Percentiles rank a stretch among this genome's conserved stretches.
These are phyloP conservation scores for Cladosporium austrohemisphaericum DNA, from an alignment of 2,329 filamentous ascomycete genomes.

Conservation along the genomic window DNA sequence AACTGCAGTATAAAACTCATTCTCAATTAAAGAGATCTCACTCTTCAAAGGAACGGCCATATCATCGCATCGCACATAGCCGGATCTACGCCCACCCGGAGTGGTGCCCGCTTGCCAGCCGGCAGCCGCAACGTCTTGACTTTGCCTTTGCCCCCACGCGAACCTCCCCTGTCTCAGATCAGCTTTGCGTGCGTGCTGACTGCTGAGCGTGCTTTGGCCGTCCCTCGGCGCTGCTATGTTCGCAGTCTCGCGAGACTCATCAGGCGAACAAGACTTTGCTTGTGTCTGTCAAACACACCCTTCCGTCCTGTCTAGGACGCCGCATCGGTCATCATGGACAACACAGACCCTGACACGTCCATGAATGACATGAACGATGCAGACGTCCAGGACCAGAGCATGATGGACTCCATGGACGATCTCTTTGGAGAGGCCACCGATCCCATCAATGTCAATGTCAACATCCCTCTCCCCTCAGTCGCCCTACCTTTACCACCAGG, in stretches of 20 bases:
- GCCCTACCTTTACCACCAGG: slow-evolving; percentile 50
- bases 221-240: background rate
- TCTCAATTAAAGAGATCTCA: too few species aligned
- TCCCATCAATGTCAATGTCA: slow-evolving; percentile 53
- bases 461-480: slow-evolving; percentile 49
- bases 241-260: background rate
- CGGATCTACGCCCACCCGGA: background rate
- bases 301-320: background rate
- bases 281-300: background rate
- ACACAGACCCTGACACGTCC: slow-evolving; percentile 4
- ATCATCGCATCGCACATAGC: background rate
- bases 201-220: background rate
- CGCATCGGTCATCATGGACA: slow-evolving; percentile 7
- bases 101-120: background rate
- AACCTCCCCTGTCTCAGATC: slow-evolving; percentile 11
- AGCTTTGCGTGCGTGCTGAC: background rate
- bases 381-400: slow-evolving; percentile 34
- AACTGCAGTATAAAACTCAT: too few species aligned
- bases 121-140: slow-evolving; percentile 10
- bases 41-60: too few species aligned
- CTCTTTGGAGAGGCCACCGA: slow-evolving; percentile 66
- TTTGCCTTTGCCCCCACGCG: too few species aligned
- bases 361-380: slow-evolving; percentile 23
- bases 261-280: background rate
- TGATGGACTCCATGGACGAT: slow-evolving; percentile 64